Conservation (phyloP, 805 yeast genomes). For the Clavispora santaluciae region DNA sequence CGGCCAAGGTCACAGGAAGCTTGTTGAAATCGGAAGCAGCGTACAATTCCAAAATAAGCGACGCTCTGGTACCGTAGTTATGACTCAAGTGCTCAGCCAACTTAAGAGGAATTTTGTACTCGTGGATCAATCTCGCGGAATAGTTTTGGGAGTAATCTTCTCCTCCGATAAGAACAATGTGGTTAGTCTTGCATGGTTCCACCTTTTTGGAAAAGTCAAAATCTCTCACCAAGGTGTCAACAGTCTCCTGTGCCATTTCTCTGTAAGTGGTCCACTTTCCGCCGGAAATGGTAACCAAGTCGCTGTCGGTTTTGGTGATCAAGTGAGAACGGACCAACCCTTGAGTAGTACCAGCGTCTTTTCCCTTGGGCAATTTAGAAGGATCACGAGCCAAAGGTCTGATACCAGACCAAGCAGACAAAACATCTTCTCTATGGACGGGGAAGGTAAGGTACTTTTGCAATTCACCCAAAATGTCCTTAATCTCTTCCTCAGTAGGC, state of each 20-base stretch:
- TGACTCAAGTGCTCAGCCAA: constrained; percentile 78
- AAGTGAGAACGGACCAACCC: constrained; percentile 89
- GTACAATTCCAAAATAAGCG: constrained; percentile 61
- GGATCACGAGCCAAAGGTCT: constrained; percentile 92
- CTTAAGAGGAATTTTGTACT: constrained; percentile 63
- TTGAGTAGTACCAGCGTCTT: constrained; percentile 57
- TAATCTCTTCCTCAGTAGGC: constrained; percentile 84
- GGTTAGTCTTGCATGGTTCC: constrained; percentile 50
- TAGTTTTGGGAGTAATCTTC: constrained; percentile 71
- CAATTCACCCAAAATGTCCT: constrained; percentile 79
- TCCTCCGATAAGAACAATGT: constrained; percentile 68
- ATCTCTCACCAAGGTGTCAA: constrained; percentile 60
- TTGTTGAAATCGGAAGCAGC: constrained; percentile 49
- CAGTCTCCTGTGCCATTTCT: constrained; percentile 95
- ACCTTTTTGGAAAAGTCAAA: constrained; percentile 32
- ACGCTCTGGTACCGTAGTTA: constrained; percentile 89
- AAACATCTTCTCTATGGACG: constrained; percentile 83
- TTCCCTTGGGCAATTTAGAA: constrained; percentile 42
- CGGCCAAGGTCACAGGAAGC: constrained; percentile 62
- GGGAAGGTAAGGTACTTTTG: constrained; percentile 87
- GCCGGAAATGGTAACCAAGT: constrained; percentile 85
- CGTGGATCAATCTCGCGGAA: constrained; percentile 75
- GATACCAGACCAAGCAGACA: constrained; percentile 96
- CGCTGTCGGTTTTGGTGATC: constrained; percentile 64
- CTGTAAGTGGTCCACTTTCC: constrained; percentile 99